Evolutionary conservation across 148 eudicot species (phyloP).

Genomic region (Arctostaphylos glauca): DNA sequence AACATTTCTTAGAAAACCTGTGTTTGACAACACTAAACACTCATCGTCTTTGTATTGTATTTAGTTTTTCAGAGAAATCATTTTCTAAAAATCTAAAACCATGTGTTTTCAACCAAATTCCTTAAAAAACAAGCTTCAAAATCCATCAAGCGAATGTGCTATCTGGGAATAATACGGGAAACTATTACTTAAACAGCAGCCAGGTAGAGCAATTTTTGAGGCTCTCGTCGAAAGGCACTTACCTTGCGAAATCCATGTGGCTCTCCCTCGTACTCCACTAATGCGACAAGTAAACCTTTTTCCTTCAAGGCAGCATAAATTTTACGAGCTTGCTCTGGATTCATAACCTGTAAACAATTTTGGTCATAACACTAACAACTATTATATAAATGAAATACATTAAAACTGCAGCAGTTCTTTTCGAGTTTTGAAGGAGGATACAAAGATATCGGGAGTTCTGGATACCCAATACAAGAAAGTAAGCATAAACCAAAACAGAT

Average conservation of each 20-base stretch:
- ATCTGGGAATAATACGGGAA: background rate
- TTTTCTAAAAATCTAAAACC: no score
- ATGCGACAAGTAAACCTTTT: conserved; percentile 36
- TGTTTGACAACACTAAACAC: no score
- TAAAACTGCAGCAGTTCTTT: no score
- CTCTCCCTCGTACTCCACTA: conserved; percentile 38
- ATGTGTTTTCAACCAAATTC: no score
- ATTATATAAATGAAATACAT: no score
- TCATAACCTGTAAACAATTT: no score
- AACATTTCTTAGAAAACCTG: background rate
- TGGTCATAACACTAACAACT: no score
- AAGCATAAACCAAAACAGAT: background rate
- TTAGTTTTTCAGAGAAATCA: no score
- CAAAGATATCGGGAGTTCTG: background rate
- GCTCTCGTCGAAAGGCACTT: background rate
- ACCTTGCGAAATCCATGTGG: conserved; percentile 43
- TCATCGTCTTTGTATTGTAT: no score
- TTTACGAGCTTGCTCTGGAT: no score
- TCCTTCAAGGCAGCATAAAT: no score
- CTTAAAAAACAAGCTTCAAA: background rate
- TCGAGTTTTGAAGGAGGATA: no score
- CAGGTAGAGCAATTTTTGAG: background rate
- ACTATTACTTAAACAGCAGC: background rate
- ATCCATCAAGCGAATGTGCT: background rate
- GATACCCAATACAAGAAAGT: background rate